Evolutionary conservation across 1,284 basidiomycete species (phyloP).

Genomic region (Ceratobasidium papillatum): DNA sequence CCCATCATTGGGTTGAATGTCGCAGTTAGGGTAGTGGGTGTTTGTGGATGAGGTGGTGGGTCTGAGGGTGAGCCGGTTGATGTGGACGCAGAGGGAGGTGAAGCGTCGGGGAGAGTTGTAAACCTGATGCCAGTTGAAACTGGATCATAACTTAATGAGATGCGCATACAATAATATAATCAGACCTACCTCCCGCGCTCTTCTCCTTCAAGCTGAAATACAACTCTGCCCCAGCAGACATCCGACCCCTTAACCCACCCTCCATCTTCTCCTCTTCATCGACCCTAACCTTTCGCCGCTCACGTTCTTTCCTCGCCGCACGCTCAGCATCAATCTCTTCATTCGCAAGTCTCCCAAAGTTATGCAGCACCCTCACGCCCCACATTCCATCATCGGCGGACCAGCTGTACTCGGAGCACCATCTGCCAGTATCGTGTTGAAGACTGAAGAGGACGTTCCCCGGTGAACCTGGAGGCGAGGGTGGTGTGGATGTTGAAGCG

Average conservation of each 20-base stretch:
- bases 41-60: constrained; percentile 60
- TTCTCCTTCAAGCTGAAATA: constrained; percentile 94
- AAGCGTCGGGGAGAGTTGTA: constrained; percentile 84
- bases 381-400: constrained; percentile 94
- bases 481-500: constrained; percentile 40
- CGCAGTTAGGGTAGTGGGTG: constrained; percentile 93
- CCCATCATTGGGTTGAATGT: constrained; percentile 97
- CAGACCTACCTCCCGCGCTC: constrained; percentile 82
- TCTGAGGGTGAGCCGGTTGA: constrained; percentile 52
- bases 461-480: constrained; percentile 47
- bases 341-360: constrained; percentile 76
- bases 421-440: constrained; percentile 91
- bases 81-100: constrained; percentile 63
- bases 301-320: constrained; percentile 23
- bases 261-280: constrained; percentile 92
- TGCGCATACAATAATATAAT: not conserved
- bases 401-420: constrained; percentile 95
- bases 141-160: constrained; percentile 50
- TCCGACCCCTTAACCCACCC: constrained; percentile 86
- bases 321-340: constrained; percentile 45
- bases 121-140: constrained; percentile 94
- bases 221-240: constrained; percentile 92
- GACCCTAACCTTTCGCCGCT: constrained; percentile 64
- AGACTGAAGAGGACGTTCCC: constrained; percentile 89
- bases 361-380: constrained; percentile 89